A percentile compares a stretch with the other conserved stretches of the same genome.
Evolutionary conservation across 345 rosid genomes (phyloP).

Genomic region (Gynandropsis gynandra): DNA sequence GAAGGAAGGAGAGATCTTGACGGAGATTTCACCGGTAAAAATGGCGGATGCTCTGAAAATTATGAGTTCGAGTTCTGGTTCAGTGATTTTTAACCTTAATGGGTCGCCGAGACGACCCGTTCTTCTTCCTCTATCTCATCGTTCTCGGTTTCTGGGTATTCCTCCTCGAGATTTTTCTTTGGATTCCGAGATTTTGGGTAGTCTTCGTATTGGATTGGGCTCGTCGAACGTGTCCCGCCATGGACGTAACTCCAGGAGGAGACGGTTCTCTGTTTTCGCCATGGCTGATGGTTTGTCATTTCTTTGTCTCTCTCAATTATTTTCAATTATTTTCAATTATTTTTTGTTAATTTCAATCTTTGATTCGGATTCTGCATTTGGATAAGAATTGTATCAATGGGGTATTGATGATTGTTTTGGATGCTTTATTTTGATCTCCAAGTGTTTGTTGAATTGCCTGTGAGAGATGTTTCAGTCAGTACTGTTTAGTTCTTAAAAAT

Average conservation of each 20-base stretch:
- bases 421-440: constrained; percentile 1
- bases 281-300: constrained; percentile 49
- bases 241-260: constrained; percentile 24
- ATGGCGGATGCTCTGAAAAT: constrained; percentile 76
- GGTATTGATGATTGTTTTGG: too few relatives aligned
- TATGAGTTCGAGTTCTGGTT: constrained; percentile 33
- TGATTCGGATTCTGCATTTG: too few relatives aligned
- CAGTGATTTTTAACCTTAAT: constrained; percentile 50
- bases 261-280: constrained; percentile 72
- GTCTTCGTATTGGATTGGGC: constrained; percentile 32
- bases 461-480: constrained; percentile 4
- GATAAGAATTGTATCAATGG: too few relatives aligned
- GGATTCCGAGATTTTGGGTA: constrained; percentile 45
- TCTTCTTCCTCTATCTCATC: constrained; percentile 34
- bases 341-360: background rate
- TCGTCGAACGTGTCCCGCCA: constrained; percentile 28
- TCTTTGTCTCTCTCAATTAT: background rate
- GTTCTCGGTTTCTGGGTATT: constrained; percentile 39
- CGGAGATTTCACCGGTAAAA: constrained; percentile 2
- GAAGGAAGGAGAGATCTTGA: constrained; percentile 14
- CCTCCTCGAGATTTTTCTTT: constrained; percentile 46
- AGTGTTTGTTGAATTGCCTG: constrained; percentile 26
- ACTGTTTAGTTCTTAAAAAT: background rate
- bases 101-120: constrained; percentile 46
- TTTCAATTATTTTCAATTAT: background rate